These are phyloP conservation scores for Chlamydomonas reinhardtii DNA, from an alignment of 163 green algal genomes.

Conservation along the genomic window DNA sequence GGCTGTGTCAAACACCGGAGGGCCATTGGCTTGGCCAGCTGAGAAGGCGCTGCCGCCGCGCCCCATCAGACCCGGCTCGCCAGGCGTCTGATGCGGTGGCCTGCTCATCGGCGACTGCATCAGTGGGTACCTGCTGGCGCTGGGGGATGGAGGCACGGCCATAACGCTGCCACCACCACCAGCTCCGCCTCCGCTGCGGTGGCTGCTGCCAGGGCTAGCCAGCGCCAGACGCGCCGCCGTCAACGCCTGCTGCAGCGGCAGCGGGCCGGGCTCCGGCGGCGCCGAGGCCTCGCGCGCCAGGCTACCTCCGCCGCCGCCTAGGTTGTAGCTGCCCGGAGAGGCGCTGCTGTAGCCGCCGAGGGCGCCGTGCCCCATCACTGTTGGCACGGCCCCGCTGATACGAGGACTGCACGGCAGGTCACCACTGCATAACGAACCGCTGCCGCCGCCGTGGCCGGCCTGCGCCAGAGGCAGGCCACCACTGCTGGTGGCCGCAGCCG, in stretches of 20 bases:
- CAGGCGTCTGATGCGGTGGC: no score
- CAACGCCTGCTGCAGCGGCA: no score
- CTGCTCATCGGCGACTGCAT: neutral
- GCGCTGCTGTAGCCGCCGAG: no score
- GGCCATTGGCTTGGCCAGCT: neutral
- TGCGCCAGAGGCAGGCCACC: no score
- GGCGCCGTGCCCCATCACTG: no score
- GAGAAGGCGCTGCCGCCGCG: no score
- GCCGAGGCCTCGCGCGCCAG: neutral
- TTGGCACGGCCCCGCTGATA: neutral
- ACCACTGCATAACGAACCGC: neutral
- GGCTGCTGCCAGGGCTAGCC: no score
- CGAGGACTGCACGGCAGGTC: constrained; percentile 17
- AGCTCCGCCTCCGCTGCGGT: neutral
- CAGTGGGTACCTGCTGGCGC: neutral
- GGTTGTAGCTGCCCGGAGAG: no score
- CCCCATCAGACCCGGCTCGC: no score
- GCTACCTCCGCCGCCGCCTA: no score
- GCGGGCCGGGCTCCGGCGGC: neutral
- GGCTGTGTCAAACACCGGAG: no score
- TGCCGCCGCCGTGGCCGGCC: neutral
- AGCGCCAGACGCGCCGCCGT: no score
- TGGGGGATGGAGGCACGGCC: neutral
- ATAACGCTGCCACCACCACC: neutral
- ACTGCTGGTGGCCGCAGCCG: neutral